Base-by-base conservation (phyloP, 2,329 filamentous ascomycete species). In the Exophiala viscosa region DNA sequence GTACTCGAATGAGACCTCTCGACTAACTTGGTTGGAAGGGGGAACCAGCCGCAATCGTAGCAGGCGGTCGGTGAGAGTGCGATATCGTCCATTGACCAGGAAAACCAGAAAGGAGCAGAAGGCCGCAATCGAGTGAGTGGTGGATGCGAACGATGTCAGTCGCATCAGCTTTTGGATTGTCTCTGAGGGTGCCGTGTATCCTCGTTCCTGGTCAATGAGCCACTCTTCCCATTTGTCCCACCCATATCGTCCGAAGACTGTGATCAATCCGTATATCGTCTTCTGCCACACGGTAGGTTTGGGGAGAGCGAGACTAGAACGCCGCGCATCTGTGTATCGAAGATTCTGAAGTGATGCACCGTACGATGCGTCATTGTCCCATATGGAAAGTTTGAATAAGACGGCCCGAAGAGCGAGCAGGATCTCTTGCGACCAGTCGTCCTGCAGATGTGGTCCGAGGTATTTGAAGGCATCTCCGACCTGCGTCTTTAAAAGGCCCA, bases 1-100 rank as follows among this genome's bases (percentile, higher is more conserved):
- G 65, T 96, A 97, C 72, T 99, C 93, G 67, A 99, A 97, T 1
- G 89, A 95, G 20, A 99, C 91, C 70, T 97, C 90, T 31, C 92
- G 82, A 67, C 84, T 89, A 59, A 95, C 87, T 67, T 95, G 88
- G 65, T 83, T 90, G 2, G 87, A 91, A 4, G 88, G 87, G 6
- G 93, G 87, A 3, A 90, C 87, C 40, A 99, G 81, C 50, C 92
- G 85, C 70, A 99, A 85, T 53, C 88, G 81, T 49, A 99, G 75
- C 9, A 93, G 68, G 49, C 93, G 84, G 69, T 99, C 93, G 47
- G 95, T 81, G 11, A 99, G 75, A 1, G 93, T 99, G 52, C 93
- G 82, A 69, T 97, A 97, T 62, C 88, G 82, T 13, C 93, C 93
- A 62, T 95, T 93, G 51, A 92, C 79, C 15, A 99, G 79, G 67